Conservation (phyloP, 208 protist genomes). For the Trypanosoma caninum region DNA sequence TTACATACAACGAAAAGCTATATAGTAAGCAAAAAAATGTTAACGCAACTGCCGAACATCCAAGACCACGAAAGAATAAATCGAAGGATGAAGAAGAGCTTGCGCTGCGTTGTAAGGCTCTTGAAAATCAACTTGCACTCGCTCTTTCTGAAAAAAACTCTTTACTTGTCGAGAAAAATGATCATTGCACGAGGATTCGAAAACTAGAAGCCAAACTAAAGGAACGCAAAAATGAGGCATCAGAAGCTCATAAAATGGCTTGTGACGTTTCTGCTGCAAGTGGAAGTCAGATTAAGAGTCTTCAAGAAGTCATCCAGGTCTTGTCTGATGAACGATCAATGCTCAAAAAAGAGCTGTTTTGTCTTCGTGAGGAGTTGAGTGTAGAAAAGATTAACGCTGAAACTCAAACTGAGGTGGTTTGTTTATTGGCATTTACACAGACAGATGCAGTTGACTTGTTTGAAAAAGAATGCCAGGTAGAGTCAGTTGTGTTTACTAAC, state of each 20-base stretch:
- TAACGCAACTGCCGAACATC: slow-evolving; percentile 20
- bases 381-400: slow-evolving; percentile 14
- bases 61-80: slow-evolving; percentile 16
- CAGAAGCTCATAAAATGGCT: slow-evolving; percentile 28
- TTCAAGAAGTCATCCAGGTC: slow-evolving; percentile 30
- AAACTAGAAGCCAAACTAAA: slow-evolving; percentile 52
- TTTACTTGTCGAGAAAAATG: slow-evolving; percentile 49
- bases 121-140: slow-evolving; percentile 71
- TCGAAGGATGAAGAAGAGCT: slow-evolving; percentile 33
- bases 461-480: slow-evolving; percentile 41
- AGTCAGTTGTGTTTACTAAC: slow-evolving; percentile 15
- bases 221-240: slow-evolving; percentile 31
- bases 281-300: slow-evolving; percentile 21
- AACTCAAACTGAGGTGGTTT: slow-evolving; percentile 23
- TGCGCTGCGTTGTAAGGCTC: slow-evolving; percentile 38
- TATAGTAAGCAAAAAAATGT: slow-evolving; percentile 48
- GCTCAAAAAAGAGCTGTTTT: slow-evolving; percentile 19
- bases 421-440: slow-evolving; percentile 5
- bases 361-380: not conserved
- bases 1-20: slow-evolving; percentile 52
- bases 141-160: slow-evolving; percentile 67
- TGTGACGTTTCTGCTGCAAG: slow-evolving; percentile 19
- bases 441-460: slow-evolving; percentile 1
- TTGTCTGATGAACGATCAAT: slow-evolving; percentile 23
- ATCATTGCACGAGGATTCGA: slow-evolving; percentile 41